A percentile compares a stretch with the other conserved stretches of the same genome.
These are phyloP conservation scores for Priceomyces medius DNA, from an alignment of 805 yeast species.

Conservation along the genomic window DNA sequence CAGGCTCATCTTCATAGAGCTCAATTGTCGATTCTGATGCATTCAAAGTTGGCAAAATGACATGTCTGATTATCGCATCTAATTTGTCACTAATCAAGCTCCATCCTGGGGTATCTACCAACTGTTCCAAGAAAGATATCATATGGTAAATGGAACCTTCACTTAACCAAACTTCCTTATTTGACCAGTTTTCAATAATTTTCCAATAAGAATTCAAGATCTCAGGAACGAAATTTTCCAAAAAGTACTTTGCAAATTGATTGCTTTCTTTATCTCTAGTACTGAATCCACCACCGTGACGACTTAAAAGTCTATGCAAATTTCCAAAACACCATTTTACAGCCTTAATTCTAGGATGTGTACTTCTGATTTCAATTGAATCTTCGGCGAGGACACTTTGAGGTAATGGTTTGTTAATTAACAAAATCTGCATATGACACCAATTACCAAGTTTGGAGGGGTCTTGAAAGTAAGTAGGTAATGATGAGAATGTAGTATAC, in stretches of 20 bases:
- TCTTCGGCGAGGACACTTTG: conserved; percentile 31
- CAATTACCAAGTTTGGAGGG: conserved; percentile 37
- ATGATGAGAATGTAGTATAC: conserved; percentile 35
- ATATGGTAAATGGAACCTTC: conserved; percentile 41
- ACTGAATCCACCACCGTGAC: conserved; percentile 44
- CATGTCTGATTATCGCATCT: conserved; percentile 41
- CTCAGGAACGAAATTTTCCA: conserved; percentile 41
- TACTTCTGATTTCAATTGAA: conserved; percentile 25
- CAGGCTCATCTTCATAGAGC: conserved; percentile 46
- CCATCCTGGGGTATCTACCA: conserved; percentile 41
- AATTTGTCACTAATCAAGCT: conserved; percentile 34
- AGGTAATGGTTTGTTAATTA: conserved; percentile 42
- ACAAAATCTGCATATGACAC: conserved; percentile 39
- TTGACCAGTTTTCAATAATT: conserved; percentile 42
- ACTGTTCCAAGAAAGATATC: conserved; percentile 44
- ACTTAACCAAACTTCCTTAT: conserved; percentile 37
- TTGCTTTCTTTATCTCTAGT: conserved; percentile 29
- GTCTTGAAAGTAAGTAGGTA: conserved; percentile 39
- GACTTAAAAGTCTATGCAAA: conserved; percentile 38
- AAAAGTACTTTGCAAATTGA: conserved; percentile 31
- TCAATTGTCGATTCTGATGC: conserved; percentile 40
- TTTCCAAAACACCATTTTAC: conserved; percentile 48
- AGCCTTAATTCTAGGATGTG: conserved; percentile 43
- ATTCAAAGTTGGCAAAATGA: conserved; percentile 40
- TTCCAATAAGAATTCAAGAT: conserved; percentile 43